Evolutionary conservation across 108 stramenopile genomes (phyloP).

Genomic region (Nitzschia palea): DNA sequence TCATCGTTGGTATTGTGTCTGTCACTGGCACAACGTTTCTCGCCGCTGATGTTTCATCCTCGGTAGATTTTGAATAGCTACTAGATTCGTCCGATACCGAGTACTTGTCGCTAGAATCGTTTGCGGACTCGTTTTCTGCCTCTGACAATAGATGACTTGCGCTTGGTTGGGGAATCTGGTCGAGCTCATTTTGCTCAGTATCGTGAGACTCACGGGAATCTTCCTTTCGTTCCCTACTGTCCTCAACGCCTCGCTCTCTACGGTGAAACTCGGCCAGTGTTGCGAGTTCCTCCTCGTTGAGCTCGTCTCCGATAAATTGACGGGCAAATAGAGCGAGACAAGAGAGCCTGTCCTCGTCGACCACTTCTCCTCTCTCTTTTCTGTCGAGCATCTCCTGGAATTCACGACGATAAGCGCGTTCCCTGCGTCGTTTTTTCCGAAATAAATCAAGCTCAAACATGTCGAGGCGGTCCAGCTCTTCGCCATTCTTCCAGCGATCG

Average conservation of each 20-base stretch:
- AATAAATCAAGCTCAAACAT: slow-evolving; percentile 7
- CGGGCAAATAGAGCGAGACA: slow-evolving; percentile 21
- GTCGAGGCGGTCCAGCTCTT: slow-evolving; percentile 13
- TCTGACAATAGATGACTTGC: too few species aligned
- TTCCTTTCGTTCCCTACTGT: background rate
- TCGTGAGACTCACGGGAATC: background rate
- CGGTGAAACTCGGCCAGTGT: slow-evolving; percentile 7
- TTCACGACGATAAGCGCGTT: slow-evolving; percentile 21
- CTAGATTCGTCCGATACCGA: too few species aligned
- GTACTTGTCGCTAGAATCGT: too few species aligned
- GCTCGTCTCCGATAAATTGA: slow-evolving; percentile 14
- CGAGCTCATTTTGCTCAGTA: too few species aligned
- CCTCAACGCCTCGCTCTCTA: background rate
- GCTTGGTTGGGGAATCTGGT: too few species aligned
- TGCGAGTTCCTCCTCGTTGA: background rate
- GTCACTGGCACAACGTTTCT: too few species aligned
- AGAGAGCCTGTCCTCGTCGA: slow-evolving; percentile 12
- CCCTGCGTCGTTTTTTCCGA: slow-evolving; percentile 3
- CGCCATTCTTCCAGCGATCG: slow-evolving; percentile 32
- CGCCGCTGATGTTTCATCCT: too few species aligned
- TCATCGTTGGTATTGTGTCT: too few species aligned
- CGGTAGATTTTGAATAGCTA: too few species aligned
- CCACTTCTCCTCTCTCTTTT: slow-evolving; percentile 18
- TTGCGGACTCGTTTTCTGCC: too few species aligned
- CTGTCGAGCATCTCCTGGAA: slow-evolving; percentile 12